Conservation (phyloP, 2,329 filamentous ascomycete genomes). For the Xylaria sp. region DNA sequence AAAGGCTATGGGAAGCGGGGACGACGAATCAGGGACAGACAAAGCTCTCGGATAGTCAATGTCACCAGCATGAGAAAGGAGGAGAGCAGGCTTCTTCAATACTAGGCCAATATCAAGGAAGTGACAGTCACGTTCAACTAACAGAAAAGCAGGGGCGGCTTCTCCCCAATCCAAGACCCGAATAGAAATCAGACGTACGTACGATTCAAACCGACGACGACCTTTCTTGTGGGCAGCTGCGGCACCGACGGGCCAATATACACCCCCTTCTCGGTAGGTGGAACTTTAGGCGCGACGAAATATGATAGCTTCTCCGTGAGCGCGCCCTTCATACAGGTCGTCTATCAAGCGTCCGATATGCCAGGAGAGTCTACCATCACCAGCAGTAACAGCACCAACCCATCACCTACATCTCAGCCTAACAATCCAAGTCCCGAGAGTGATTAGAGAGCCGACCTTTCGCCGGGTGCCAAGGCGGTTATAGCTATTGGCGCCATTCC, state of each 20-base stretch:
- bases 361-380: neutral
- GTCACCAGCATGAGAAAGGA: neutral
- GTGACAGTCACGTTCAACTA: neutral
- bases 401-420: neutral
- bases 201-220: slow-evolving; percentile 28
- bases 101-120: neutral
- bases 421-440: neutral
- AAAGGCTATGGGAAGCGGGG: neutral
- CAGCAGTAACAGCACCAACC: neutral
- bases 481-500: slow-evolving; percentile 23
- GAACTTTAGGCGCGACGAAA: neutral
- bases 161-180: slow-evolving; percentile 7
- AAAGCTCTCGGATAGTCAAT: neutral
- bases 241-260: slow-evolving; percentile 18
- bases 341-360: slow-evolving; percentile 30
- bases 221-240: slow-evolving; percentile 34
- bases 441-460: slow-evolving; percentile 3
- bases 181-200: slow-evolving; percentile 28
- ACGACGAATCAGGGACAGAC: neutral
- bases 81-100: neutral
- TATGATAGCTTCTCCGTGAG: slow-evolving; percentile 26
- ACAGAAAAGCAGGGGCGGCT: slow-evolving; percentile 28
- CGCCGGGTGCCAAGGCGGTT: slow-evolving; percentile 17
- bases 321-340: slow-evolving; percentile 28
- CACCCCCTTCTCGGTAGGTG: slow-evolving; percentile 28